Conservation (phyloP, 176 grass and related monocot genomes). For the Ensete glaucum region DNA sequence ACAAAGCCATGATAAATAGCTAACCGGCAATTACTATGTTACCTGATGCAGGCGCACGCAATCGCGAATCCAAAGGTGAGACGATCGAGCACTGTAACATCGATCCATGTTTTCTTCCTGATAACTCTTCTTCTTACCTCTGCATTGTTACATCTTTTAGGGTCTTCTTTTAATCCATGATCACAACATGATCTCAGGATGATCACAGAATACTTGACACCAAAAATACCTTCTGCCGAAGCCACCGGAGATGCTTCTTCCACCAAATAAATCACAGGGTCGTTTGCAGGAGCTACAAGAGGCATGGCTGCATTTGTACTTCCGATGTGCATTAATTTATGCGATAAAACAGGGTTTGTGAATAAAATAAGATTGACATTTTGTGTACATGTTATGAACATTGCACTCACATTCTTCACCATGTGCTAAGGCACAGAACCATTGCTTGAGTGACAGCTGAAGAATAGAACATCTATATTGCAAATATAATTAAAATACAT, state of each 20-base stretch:
- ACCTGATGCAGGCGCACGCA: neutral
- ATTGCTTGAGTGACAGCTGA: no score
- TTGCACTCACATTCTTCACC: no score
- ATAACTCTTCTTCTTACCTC: neutral
- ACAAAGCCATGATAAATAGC: neutral
- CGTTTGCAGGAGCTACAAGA: no score
- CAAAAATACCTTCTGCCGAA: neutral
- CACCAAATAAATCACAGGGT: neutral
- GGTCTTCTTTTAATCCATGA: neutral
- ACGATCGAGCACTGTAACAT: neutral
- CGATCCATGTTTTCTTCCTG: neutral
- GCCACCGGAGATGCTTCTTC: neutral
- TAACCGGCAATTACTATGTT: neutral
- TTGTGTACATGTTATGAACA: no score
- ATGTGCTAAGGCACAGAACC: no score
- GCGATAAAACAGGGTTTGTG: neutral
- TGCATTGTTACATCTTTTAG: neutral
- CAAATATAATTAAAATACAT: no score
- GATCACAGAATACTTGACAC: neutral
- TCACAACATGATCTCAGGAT: neutral
- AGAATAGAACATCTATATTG: no score
- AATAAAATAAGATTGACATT: neutral
- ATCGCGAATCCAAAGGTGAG: slow-evolving; percentile 9
- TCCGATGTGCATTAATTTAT: no score
- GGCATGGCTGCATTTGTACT: no score